A percentile compares a stretch with the other conserved stretches of the same genome.
Evolutionary conservation across 2,329 filamentous ascomycete genomes (phyloP).

Genomic region (Lecanicillium sp.): DNA sequence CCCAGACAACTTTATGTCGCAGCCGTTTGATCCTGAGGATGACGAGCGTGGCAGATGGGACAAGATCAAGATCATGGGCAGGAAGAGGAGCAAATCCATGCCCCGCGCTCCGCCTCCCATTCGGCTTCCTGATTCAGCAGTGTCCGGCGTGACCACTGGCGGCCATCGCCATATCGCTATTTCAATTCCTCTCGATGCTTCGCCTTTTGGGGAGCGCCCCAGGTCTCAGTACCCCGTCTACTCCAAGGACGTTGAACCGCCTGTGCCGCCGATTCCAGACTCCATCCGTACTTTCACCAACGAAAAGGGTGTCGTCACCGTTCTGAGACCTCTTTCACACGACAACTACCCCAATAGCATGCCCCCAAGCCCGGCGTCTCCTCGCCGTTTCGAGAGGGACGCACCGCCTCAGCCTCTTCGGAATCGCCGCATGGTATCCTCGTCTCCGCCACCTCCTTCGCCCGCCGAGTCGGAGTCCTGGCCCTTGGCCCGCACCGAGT

Average conservation of each 20-base stretch:
- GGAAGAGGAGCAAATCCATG: conserved; percentile 30
- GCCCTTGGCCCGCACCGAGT: conserved; percentile 1
- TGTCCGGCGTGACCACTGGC: conserved; percentile 46
- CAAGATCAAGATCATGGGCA: conserved; percentile 35
- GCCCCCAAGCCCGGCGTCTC: conserved; percentile 9
- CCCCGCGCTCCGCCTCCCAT: conserved; percentile 27
- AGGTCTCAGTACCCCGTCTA: conserved; percentile 31
- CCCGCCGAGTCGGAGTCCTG: background rate
- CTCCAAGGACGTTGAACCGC: background rate
- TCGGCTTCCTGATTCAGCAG: conserved; percentile 48
- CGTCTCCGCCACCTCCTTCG: conserved; percentile 4
- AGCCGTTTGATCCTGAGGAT: conserved; percentile 25
- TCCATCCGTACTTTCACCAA: conserved; percentile 26
- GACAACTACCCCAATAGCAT: conserved; percentile 17
- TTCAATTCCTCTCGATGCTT: conserved; percentile 50
- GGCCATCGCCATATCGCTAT: conserved; percentile 56
- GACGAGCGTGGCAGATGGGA: conserved; percentile 35
- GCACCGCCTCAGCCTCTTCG: conserved; percentile 5
- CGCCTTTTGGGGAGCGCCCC: conserved; percentile 32
- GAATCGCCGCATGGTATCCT: conserved; percentile 7
- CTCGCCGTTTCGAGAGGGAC: conserved; percentile 8
- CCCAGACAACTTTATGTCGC: conserved; percentile 44
- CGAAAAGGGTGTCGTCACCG: conserved; percentile 32
- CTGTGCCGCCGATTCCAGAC: conserved; percentile 17
- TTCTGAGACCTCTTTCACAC: conserved; percentile 27